Conservation (phyloP, 2,329 filamentous ascomycete species). For the Colletotrichum karsti region DNA sequence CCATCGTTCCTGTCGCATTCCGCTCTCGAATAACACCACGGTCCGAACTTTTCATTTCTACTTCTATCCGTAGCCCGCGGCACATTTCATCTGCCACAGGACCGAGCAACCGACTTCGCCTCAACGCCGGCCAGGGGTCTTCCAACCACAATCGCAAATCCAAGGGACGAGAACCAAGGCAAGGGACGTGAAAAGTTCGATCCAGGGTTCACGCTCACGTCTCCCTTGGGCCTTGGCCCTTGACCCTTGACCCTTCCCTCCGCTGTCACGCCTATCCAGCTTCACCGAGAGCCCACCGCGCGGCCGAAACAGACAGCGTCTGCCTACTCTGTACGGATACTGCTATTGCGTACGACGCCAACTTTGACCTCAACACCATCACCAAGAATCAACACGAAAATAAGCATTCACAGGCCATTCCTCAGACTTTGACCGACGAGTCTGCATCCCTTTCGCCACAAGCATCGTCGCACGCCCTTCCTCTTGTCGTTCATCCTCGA, state of each 20-base stretch:
- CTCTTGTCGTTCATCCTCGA: background rate
- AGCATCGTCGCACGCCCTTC: background rate
- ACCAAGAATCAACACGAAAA: background rate
- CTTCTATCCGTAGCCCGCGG: too few species aligned
- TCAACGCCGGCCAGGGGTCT: background rate
- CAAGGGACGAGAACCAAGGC: background rate
- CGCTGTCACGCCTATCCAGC: background rate
- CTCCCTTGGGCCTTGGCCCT: too few species aligned
- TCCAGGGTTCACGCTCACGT: too few species aligned
- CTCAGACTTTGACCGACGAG: background rate
- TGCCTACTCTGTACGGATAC: background rate
- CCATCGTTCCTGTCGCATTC: background rate
- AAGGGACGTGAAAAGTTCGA: background rate
- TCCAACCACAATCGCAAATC: background rate
- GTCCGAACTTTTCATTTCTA: constrained; percentile 3
- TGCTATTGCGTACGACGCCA: background rate
- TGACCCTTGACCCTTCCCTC: too few species aligned
- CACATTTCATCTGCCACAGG: constrained; percentile 8
- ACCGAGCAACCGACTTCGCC: constrained; percentile 9
- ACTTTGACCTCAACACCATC: background rate
- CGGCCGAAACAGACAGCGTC: constrained; percentile 15
- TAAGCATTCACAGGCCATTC: background rate
- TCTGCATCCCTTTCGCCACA: background rate
- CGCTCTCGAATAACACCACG: background rate
- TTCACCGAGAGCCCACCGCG: constrained; percentile 16